Base-by-base conservation (phyloP, 768 basidiomycete species). In the Tricholoma matsutake region DNA sequence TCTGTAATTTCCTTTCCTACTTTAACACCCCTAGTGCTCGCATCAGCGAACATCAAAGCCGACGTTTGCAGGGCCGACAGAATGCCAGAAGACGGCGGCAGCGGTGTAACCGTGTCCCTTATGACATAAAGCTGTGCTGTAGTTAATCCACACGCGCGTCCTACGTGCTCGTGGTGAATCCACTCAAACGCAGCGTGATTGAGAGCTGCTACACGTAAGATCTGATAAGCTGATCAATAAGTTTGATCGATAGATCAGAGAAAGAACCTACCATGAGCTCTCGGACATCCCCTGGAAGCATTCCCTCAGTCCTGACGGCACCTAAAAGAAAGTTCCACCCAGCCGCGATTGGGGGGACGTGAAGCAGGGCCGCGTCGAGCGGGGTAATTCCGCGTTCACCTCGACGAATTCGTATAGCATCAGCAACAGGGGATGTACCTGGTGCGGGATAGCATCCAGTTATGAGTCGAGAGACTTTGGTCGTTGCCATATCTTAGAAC, bases 11-110 rank as follows among this genome's bases (percentile, higher is more conserved):
- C 64, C 18, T 75, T 69, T 1, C 81, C 77, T 2, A 87, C 78
- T 7, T 75, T 73, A 29, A 83, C 77, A 28, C 71, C 64, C 54
- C 74, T 74, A 7, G 87, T 89, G 54, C 81, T 84, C n/a, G 78
- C 74, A 68, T 89, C 86, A 16, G 86, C 81, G 67, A 85, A 89
- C 5, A 72, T 71, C 13, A 88, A 68, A 1, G 85, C 86, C 10
- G 83, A 79, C 13, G 73, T 73, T 66, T 85, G 82, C 7, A 85
- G 68, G 1, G 81, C 71, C 0, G 75, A 76, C 14, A 88, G 75
- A 16, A 81, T 62, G 6, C 74, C 76, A 9, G 74, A 66, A 2
- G 69, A 63, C 1, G 81, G 78, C 0, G 80, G 76, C 0, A 79
- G 52, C 2, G 78, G 77, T 0, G 78, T 77, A 10, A 74, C 64